Evolutionary conservation across 345 rosid species (phyloP), one percentile per base, ranked within the genome.

Genomic region (Boechera divaricarpa): DNA sequence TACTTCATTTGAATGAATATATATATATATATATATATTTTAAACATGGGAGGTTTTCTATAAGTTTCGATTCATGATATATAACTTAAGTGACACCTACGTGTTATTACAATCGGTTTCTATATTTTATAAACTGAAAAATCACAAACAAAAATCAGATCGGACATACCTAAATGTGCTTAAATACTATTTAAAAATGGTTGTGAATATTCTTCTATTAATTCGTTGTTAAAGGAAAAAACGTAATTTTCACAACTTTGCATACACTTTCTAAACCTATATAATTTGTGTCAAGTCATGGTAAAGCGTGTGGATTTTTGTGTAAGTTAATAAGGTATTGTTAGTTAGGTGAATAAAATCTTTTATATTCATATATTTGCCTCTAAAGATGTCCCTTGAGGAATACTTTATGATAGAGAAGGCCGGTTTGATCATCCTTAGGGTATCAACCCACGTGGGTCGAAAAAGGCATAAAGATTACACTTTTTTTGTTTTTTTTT

Each of bases 361-460:
- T 66, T 57, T 65, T 41, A 47, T 72, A 63, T 64, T 62, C 70
- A 62, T 59, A 35, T 63, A 70, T 69, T 58, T 71, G 76, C 12
- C 81, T 63, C 60, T 47, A 57, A 57, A 77, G 77, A 72, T 72
- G 73, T 66, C 81, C 60, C 81, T 78, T 72, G 57, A 58, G 77
- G 15, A 44, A 66, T 72, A 72, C 81, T 78, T 78, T 66, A 78
- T 35, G 32, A 66, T 33, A 38, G 38, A 11, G 31, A 72, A 65
- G 77, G 69, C 67, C 68, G 38, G 54, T 66, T 58, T 72, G 12
- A 73, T 78, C 58, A 48, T 39, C 73, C 77, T 78, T 78, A 48
- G 31, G 81, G 73, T 72, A 78, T 72, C 81, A 78, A 48, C 81
- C 81, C 81, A 72, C 62, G 73, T 78, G 81, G 60, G 62, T 63